Evolutionary conservation across 257 asterid species (phyloP).

Genomic region (Leptodermis oblonga): DNA sequence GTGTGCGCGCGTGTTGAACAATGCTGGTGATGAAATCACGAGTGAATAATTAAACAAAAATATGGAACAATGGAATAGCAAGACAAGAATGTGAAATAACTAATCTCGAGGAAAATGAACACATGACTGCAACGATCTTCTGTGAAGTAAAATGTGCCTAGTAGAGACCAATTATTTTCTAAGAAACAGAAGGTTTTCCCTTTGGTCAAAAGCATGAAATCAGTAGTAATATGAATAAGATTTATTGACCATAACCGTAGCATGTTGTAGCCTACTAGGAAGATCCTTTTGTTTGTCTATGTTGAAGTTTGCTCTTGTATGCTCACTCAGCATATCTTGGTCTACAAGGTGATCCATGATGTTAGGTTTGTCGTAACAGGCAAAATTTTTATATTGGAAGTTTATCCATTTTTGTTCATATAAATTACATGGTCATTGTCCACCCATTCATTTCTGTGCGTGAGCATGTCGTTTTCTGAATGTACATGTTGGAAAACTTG

Average conservation of each 20-base stretch:
- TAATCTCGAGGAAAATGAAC: too few relatives aligned
- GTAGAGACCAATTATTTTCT: neutral
- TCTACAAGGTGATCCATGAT: neutral
- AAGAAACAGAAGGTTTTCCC: neutral
- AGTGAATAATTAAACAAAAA: neutral
- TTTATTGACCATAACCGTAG: neutral
- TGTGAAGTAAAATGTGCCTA: neutral
- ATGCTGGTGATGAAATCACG: neutral
- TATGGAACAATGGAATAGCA: neutral
- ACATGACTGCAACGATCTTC: neutral
- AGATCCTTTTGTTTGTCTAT: neutral
- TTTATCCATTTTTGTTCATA: neutral
- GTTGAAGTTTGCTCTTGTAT: neutral
- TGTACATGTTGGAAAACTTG: neutral
- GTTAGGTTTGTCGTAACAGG: neutral
- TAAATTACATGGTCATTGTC: neutral
- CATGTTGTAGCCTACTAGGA: neutral
- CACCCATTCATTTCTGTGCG: neutral
- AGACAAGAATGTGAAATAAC: neutral
- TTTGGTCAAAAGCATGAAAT: neutral
- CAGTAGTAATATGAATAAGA: neutral
- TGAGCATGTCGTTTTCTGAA: neutral
- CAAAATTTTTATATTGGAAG: neutral
- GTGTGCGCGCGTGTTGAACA: too few relatives aligned
- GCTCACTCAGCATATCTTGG: neutral